Base-by-base conservation (phyloP, 148 eudicot species). In the Tetragonia tetragonoides region DNA sequence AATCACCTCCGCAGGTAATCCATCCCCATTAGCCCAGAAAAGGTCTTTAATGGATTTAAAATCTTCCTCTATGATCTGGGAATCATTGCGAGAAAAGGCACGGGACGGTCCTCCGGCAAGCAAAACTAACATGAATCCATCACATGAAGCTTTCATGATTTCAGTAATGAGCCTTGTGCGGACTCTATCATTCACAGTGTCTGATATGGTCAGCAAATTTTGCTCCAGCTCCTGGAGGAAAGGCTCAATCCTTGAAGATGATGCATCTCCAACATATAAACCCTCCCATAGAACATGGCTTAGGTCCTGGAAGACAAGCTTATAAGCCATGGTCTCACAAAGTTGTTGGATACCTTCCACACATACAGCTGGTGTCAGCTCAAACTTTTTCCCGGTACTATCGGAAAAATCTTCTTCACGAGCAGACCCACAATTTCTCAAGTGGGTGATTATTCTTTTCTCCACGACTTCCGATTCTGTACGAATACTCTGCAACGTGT, bases 71-170 rank as follows among this genome's bases (percentile, higher is more conserved):
- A 95, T 87, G 53, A 91, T 82, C 75, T 87, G 89, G 12, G 88
- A 88, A 75, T 93, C 97, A 73, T 87, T 90, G 24, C 77, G 74
- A n/a, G 97, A 73, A 82, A 93, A 91, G 64, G 90, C 82, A 20
- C 99, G 90, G 15, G 89, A 85, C 14, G 99, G 99, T 6, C 99
- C 99, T 49, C 97, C 99, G 15, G 97, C 99, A 70, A 95, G 94
- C 84, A 95, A 81, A 77, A 93, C 98, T 79, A 93, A 74, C 82
- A 95, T 83, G 82, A 93, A 95, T 41, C 99, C 99, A 72, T 95
- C 97, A 63, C 85, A 87, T n/a, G 97, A 88, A 38, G 97, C 99
- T 81, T 85, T 89, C 99, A 95, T 91, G 56, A 93, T 84, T 74
- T 95, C 97, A 42, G 97, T 89, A 72, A 95, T 86, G 18, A 95